These are phyloP conservation scores for Phoma sp. DNA, from an alignment of 2,329 filamentous ascomycete genomes.

Conservation along the genomic window DNA sequence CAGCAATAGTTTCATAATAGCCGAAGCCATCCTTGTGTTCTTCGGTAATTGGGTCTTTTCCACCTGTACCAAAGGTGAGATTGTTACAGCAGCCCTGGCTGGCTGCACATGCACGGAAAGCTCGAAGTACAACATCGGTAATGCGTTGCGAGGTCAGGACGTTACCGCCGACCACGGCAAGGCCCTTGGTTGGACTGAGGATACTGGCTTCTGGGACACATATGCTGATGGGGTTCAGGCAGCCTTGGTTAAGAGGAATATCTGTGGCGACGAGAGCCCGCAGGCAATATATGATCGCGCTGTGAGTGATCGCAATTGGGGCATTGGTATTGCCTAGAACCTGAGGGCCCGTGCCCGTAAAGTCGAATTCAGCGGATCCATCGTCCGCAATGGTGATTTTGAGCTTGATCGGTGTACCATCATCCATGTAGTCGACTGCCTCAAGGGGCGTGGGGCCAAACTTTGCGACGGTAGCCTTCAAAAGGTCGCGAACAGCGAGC, in stretches of 20 bases:
- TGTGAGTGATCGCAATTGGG: conserved; percentile 60
- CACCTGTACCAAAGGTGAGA: conserved; percentile 8
- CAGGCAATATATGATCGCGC: conserved; percentile 58
- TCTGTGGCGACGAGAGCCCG: conserved; percentile 43
- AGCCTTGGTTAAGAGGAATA: conserved; percentile 53
- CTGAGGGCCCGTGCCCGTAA: conserved; percentile 31
- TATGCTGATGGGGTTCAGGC: conserved; percentile 47
- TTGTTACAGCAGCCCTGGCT: conserved; percentile 11
- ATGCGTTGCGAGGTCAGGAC: conserved; percentile 8
- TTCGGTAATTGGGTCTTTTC: conserved; percentile 3
- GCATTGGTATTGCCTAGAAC: conserved; percentile 48
- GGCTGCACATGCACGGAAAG: conserved; percentile 8
- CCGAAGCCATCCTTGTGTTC: conserved; percentile 9
- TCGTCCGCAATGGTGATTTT: conserved; percentile 9
- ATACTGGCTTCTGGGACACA: conserved; percentile 42
- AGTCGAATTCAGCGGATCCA: conserved; percentile 24
- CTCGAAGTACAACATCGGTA: conserved; percentile 4
- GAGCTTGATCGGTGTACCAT: conserved; percentile 45
- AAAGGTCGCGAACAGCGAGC: conserved; percentile 39
- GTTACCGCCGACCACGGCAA: conserved; percentile 7
- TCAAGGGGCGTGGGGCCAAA: conserved; percentile 13
- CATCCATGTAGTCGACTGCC: conserved; percentile 47
- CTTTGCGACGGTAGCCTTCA: conserved; percentile 27
- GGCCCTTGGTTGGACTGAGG: conserved; percentile 35
- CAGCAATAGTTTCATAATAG: conserved; percentile 9